These are phyloP conservation scores for Sporobolus alterniflorus DNA, from an alignment of 202 grass and related monocot genomes.

Conservation along the genomic window DNA sequence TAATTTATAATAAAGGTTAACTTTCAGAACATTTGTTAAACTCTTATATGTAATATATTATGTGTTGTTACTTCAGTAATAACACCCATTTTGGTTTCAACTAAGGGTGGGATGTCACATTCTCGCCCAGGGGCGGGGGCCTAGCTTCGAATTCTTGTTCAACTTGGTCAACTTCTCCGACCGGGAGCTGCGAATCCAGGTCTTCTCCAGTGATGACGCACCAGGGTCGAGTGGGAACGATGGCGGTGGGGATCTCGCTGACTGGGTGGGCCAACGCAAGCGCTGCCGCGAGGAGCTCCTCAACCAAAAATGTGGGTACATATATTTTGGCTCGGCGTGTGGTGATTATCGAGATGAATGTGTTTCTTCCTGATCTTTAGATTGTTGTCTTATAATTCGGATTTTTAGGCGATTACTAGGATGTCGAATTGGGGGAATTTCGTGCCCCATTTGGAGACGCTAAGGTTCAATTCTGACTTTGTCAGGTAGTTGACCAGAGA, in stretches of 20 bases:
- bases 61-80: too few species aligned
- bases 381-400: neutral
- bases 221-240: conserved; percentile 36
- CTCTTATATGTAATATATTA: too few species aligned
- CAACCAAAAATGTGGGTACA: conserved; percentile 71
- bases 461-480: neutral
- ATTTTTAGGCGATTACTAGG: neutral
- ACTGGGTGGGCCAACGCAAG: conserved; percentile 78
- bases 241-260: conserved; percentile 46
- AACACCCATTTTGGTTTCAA: too few species aligned
- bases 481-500: neutral
- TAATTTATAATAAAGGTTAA: too few species aligned
- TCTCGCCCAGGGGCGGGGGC: conserved; percentile 48
- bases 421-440: neutral
- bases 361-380: neutral
- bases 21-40: too few species aligned
- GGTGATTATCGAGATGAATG: neutral
- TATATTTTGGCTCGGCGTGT: neutral
- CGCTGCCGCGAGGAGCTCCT: conserved; percentile 70
- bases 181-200: conserved; percentile 86
- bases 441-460: neutral
- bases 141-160: conserved; percentile 94
- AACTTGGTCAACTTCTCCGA: conserved; percentile 98
- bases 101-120: too few species aligned
- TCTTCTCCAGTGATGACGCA: conserved; percentile 52